A percentile compares a stretch with the other conserved stretches of the same genome.
Evolutionary conservation across 208 protist species (phyloP).

Genomic region (Angomonas deanei): DNA sequence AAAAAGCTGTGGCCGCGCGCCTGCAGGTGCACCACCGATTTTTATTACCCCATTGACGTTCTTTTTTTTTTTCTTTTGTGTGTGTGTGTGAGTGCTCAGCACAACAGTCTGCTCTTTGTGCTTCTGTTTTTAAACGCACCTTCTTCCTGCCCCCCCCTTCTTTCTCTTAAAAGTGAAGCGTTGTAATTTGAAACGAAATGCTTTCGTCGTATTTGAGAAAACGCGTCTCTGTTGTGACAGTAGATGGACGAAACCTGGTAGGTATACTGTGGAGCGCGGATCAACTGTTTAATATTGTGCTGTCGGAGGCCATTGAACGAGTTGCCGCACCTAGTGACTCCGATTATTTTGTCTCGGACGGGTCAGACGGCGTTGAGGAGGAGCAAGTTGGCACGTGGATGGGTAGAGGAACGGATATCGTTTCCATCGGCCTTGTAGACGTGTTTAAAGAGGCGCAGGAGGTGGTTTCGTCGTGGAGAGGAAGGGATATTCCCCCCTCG

Average conservation of each 20-base stretch:
- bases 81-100: too few relatives aligned
- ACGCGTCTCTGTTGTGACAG: conserved; percentile 75
- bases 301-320: conserved; percentile 64
- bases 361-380: conserved; percentile 31
- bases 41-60: too few relatives aligned
- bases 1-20: too few relatives aligned
- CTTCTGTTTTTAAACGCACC: not conserved
- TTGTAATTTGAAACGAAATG: conserved; percentile 33
- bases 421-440: conserved; percentile 59
- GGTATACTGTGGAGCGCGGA: conserved; percentile 75
- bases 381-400: conserved; percentile 55
- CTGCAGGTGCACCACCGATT: too few relatives aligned
- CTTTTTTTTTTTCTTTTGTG: too few relatives aligned
- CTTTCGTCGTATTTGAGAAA: conserved; percentile 56
- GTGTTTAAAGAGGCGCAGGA: conserved; percentile 71
- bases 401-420: conserved; percentile 66
- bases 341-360: conserved; percentile 10
- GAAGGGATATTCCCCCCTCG: conserved; percentile 51
- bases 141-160: not conserved
- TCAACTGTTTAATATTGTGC: conserved; percentile 78
- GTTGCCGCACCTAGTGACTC: conserved; percentile 3
- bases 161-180: not conserved
- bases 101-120: not conserved
- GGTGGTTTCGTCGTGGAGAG: conserved; percentile 31
- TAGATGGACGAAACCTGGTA: conserved; percentile 70